Conservation (phyloP, 192 early-diverging fungal species). For the Gigaspora rosea region DNA sequence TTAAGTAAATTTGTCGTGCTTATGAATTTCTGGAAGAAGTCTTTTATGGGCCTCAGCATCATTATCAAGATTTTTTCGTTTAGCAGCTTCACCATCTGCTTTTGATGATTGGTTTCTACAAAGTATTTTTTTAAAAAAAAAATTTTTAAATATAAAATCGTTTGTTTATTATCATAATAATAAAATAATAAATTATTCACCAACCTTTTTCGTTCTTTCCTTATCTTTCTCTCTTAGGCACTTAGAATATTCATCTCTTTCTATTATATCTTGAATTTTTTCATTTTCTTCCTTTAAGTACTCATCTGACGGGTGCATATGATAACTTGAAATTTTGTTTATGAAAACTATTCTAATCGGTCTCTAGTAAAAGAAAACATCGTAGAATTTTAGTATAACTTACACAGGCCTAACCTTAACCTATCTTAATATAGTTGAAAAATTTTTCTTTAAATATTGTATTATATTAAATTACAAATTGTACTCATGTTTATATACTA, state of each 20-base stretch:
- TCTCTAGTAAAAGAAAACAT: too few relatives aligned
- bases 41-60: conserved; percentile 68
- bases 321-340: too few relatives aligned
- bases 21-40: conserved; percentile 78
- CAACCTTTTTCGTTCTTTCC: conserved; percentile 70
- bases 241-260: conserved; percentile 90
- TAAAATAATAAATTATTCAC: conserved; percentile 25
- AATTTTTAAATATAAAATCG: neutral
- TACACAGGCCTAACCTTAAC: too few relatives aligned
- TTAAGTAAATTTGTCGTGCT: conserved; percentile 89
- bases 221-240: conserved; percentile 81
- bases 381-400: too few relatives aligned
- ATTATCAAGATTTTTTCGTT: conserved; percentile 80
- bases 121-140: conserved; percentile 39
- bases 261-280: conserved; percentile 70
- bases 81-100: conserved; percentile 64
- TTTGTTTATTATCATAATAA: neutral
- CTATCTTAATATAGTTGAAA: too few relatives aligned
- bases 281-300: conserved; percentile 52
- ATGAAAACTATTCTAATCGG: too few relatives aligned
- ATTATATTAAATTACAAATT: too few relatives aligned
- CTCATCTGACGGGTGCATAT: too few relatives aligned
- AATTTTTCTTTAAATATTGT: too few relatives aligned
- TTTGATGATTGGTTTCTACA: conserved; percentile 69
- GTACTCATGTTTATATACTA: too few relatives aligned